Evolutionary conservation across 768 basidiomycete genomes (phyloP).

Genomic region (Cubamyces sp.): DNA sequence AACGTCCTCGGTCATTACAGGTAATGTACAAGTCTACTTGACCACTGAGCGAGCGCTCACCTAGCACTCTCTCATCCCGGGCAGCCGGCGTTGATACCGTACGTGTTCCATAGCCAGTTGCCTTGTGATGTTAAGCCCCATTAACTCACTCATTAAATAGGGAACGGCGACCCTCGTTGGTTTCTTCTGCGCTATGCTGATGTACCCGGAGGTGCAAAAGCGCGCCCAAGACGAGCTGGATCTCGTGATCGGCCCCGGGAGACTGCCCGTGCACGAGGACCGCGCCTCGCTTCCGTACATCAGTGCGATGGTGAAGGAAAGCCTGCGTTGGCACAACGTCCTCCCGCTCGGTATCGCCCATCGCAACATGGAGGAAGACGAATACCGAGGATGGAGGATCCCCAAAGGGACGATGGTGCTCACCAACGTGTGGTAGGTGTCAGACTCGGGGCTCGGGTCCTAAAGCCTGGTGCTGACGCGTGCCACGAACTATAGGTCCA

Average conservation of each 20-base stretch:
- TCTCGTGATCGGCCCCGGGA: slow-evolving; percentile 51
- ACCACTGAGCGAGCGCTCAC: too few relatives aligned
- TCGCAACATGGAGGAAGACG: not conserved
- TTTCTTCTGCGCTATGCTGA: slow-evolving; percentile 69
- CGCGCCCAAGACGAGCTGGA: slow-evolving; percentile 72
- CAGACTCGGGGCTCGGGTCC: too few relatives aligned
- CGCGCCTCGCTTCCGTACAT: slow-evolving; percentile 57
- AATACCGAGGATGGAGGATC: not conserved
- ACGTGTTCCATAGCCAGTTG: too few relatives aligned
- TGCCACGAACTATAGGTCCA: too few relatives aligned
- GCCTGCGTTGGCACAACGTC: slow-evolving; percentile 46
- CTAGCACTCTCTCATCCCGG: too few relatives aligned
- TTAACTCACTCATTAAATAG: not conserved
- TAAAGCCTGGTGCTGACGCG: too few relatives aligned
- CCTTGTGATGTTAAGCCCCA: too few relatives aligned
- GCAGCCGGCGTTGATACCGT: not conserved
- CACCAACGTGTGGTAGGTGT: not conserved
- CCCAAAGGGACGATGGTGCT: not conserved
- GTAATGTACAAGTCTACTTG: too few relatives aligned
- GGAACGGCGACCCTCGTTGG: not conserved
- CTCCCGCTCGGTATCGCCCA: slow-evolving; percentile 2
- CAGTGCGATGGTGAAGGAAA: slow-evolving; percentile 56
- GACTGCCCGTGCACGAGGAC: slow-evolving; percentile 63
- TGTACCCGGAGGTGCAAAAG: slow-evolving; percentile 54
- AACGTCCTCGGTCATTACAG: too few relatives aligned